phyloP scores from a whole-genome alignment of 768 basidiomycete genomes.

The Leccinum broughii region DNA sequence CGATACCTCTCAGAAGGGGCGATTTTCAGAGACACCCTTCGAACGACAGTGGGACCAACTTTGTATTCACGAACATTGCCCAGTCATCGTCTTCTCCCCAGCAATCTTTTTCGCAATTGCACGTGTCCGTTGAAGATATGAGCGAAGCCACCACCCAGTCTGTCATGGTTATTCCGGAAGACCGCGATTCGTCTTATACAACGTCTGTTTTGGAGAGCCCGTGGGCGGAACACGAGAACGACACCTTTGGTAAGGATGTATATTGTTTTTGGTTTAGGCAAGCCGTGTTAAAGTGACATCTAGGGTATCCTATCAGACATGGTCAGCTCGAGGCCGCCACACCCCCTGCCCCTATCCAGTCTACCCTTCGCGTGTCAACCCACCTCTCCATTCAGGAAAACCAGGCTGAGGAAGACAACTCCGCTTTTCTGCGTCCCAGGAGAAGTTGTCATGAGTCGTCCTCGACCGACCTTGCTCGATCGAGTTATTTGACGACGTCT shows the following conservation, averaged over 20 bases:
- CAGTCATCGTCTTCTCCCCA: conserved; percentile 20
- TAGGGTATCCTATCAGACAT: conserved; percentile 28
- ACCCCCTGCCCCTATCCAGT: conserved; percentile 15
- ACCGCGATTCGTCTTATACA: conserved; percentile 25
- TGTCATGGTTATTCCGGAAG: conserved; percentile 23
- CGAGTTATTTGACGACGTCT: conserved; percentile 66
- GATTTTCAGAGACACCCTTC: conserved; percentile 2
- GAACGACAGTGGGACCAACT: conserved; percentile 10
- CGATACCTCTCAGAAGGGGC: too few relatives aligned
- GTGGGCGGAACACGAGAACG: conserved; percentile 22
- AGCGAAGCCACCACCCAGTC: conserved; percentile 1
- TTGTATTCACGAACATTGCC: conserved; percentile 20
- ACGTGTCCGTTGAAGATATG: conserved; percentile 11
- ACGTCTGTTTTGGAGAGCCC: conserved; percentile 21
- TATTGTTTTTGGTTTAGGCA: not conserved
- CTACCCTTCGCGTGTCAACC: conserved; percentile 18
- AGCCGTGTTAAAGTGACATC: not conserved
- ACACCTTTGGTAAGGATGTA: conserved; percentile 30
- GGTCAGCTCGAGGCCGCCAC: conserved; percentile 17
- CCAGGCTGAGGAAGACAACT: conserved; percentile 1
- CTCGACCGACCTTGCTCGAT: conserved; percentile 38
- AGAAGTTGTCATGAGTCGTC: conserved; percentile 22
- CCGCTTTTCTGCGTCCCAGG: conserved; percentile 15
- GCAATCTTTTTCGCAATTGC: conserved; percentile 9
- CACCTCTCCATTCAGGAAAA: conserved; percentile 25